phyloP scores from a whole-genome alignment of 352 stramenopile genomes.

The Phytophthora crassamura region DNA sequence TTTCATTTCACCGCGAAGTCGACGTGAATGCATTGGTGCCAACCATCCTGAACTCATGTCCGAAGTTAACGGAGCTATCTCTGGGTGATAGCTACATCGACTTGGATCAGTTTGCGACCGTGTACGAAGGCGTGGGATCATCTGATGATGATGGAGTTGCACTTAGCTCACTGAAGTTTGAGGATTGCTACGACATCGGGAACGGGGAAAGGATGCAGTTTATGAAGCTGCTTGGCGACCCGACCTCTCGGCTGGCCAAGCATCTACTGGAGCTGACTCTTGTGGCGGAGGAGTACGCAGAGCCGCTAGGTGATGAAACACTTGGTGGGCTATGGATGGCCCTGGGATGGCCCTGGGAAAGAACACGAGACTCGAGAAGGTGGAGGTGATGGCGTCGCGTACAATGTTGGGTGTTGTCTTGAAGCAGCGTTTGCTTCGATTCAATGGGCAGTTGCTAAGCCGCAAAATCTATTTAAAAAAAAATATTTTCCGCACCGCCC shows the following conservation, averaged over 20 bases:
- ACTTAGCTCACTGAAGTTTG: slow-evolving; percentile 5
- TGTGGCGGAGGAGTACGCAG: slow-evolving; percentile 15
- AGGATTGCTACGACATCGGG: slow-evolving; percentile 22
- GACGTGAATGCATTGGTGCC: slow-evolving; percentile 24
- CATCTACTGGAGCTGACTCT: slow-evolving; percentile 16
- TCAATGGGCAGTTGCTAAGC: slow-evolving; percentile 22
- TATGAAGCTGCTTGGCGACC: slow-evolving; percentile 23
- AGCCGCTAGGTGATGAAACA: slow-evolving; percentile 15
- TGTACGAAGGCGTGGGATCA: slow-evolving; percentile 10
- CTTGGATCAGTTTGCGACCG: slow-evolving; percentile 20
- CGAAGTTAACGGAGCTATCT: slow-evolving; percentile 13
- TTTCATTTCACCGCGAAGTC: slow-evolving; percentile 23
- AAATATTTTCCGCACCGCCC: too few species aligned
- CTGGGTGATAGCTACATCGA: slow-evolving; percentile 22
- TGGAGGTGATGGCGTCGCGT: slow-evolving; percentile 15
- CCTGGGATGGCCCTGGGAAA: slow-evolving; percentile 9
- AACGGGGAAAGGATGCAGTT: slow-evolving; percentile 12
- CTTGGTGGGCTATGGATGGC: slow-evolving; percentile 19
- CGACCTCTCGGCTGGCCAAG: slow-evolving; percentile 14
- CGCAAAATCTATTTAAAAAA: too few species aligned
- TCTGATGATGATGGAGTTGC: background rate
- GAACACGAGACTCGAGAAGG: slow-evolving; percentile 13
- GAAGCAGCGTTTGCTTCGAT: slow-evolving; percentile 15
- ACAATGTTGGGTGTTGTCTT: slow-evolving; percentile 11
- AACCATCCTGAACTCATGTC: slow-evolving; percentile 10